Base-by-base conservation (phyloP, 192 early-diverging fungal genomes). In the Oehlia diaphana region DNA sequence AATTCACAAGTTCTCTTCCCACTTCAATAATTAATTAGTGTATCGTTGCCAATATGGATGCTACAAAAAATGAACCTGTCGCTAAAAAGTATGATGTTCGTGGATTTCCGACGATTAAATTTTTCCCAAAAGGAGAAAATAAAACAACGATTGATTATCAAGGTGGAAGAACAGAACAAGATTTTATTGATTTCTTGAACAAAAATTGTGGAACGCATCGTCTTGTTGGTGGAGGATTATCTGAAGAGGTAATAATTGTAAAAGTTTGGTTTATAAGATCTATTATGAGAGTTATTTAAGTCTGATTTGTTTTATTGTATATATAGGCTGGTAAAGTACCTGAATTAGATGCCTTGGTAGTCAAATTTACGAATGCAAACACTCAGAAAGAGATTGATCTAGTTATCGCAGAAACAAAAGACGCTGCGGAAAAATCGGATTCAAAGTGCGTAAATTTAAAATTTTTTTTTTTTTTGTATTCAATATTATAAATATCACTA, bases 61-160 rank as follows among this genome's bases (percentile, higher is more conserved):
- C 95, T 47, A 93, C 92, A 74, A 88, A 81, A 28, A 87, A 91
- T 78, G 82, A 82, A 37, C 86, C 87, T 72, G 79, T 95, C 85
- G 91, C 89, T 81, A 76, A 83, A 28, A 88, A 90, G 68, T 93
- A 91, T 81, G 86, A 87, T 31, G 90, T 99, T 58, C 70, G 83
- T 58, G 94, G 96, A 14, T 98, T 93, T 91, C 96, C 97, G 6
- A 97, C 96, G 19, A 87, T 97, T 83, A 93, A 93, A 80, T 95
- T 91, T 82, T 96, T 96, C 88, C 89, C 90, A 26, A 91, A 90
- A 9, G 91, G 90, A 63, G 84, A 87, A 28, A 74, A 79, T 23
- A 90, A 87, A 23, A 82, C 85, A 49, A 89, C 92, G 23, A 87
- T 89, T 47, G 88, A 90, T 31, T 99, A 95, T 84, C 88, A 93